These are phyloP conservation scores for Candida tetrigidarum DNA, from an alignment of 1,139 yeast genomes.

Conservation along the genomic window DNA sequence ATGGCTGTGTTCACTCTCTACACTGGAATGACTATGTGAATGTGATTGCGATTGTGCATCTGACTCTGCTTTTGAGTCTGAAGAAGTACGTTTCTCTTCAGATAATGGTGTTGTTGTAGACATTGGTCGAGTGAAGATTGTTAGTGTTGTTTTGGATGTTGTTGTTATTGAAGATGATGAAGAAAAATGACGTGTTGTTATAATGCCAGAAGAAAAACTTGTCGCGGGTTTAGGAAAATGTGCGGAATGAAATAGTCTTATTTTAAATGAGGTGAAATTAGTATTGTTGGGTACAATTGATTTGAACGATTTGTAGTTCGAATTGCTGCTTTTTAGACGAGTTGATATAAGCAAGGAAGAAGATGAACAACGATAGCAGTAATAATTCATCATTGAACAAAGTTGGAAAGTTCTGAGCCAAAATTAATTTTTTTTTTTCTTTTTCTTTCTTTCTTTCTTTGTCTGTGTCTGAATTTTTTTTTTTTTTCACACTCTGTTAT, in stretches of 20 bases:
- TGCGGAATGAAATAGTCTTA: background rate
- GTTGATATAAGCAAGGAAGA: constrained; percentile 1
- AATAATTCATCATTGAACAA: background rate
- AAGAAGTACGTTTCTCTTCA: constrained; percentile 3
- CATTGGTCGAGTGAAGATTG: constrained; percentile 11
- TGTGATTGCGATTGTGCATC: constrained; percentile 5
- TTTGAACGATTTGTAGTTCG: background rate
- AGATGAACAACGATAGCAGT: background rate
- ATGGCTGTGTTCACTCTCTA: constrained; percentile 33
- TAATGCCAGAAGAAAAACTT: background rate
- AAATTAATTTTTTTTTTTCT: background rate
- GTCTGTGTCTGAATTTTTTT: background rate
- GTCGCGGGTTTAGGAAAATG: background rate
- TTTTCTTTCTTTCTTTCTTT: background rate
- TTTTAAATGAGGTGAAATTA: background rate
- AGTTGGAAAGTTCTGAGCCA: background rate
- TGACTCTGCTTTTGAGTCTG: too few relatives aligned
- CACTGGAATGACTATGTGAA: constrained; percentile 20
- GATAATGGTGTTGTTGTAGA: constrained; percentile 2
- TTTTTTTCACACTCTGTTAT: constrained; percentile 1
- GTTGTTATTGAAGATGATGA: constrained; percentile 7
- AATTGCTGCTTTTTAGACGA: background rate
- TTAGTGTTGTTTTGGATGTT: constrained; percentile 3
- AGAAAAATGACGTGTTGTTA: constrained; percentile 12
- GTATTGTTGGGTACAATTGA: background rate